Base-by-base conservation (phyloP, 2,329 filamentous ascomycete species). In the Pyricularia grisea region DNA sequence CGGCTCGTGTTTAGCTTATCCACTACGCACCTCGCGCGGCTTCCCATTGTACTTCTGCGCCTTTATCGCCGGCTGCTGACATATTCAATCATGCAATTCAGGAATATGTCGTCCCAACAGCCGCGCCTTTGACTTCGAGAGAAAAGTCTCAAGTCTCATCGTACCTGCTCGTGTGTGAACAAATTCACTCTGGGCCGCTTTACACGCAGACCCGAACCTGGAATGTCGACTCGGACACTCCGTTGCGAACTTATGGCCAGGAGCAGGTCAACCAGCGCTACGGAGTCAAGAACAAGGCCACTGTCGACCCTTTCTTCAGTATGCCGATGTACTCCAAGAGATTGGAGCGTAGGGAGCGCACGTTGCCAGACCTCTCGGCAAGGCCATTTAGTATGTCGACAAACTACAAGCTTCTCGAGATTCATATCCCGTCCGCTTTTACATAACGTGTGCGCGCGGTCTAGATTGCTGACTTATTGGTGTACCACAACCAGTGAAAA, bases 261-360 rank as follows among this genome's bases (percentile, higher is more conserved):
- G 81, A 83, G n/a, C 86, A 88, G 77, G 78, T 83, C 74, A 88
- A 88, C 76, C 82, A 83, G 71, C 83, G 82, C 68, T 88, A 84
- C 77, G 84, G 81, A 71, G 77, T 84, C 73, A 83, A 82, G 75
- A 87, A 79, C 77, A 85, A 83, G 73, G 85, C 85, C 55, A 85
- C 83, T 14, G 73, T 84, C 67, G 85, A 88, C 75, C 85, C 86
- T 25, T 88, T 88, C 75, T 82, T 80, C n/a, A 80, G 83, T 60
- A 82, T 88, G 69, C 85, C 84, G n/a, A 84, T 83, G 70, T 88
- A 87, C 78, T 85, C 84, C 63, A 81, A 87, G 72, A 81, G 82
- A 69, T 87, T 88, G 74, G 78, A 81, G 50, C 80, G 81, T 70
- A 79, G 82, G 61, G 82, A 85, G 69, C 80, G 85, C 64, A 81